A percentile compares a stretch with the other conserved stretches of the same genome.
phyloP scores from a whole-genome alignment of 1,284 basidiomycete genomes.

The Ceratobasidium sp. region DNA sequence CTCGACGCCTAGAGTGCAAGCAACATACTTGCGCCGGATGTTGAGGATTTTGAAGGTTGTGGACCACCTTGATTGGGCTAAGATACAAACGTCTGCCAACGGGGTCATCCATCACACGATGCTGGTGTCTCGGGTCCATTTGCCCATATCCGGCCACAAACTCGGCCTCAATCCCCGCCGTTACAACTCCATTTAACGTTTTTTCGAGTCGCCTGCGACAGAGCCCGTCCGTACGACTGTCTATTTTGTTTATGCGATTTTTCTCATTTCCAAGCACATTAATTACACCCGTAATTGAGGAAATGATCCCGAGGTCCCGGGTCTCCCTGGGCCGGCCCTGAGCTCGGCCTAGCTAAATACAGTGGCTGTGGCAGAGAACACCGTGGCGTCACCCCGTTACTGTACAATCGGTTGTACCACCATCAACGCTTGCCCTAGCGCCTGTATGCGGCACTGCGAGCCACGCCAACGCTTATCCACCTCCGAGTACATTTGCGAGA shows the following conservation, averaged over 20 bases:
- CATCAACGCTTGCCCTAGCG: background rate
- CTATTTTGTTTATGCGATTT: background rate
- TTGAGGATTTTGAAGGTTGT: conserved; percentile 45
- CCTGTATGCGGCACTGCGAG: too few species aligned
- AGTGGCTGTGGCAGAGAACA: conserved; percentile 1
- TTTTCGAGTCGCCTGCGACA: background rate
- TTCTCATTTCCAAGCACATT: conserved; percentile 11
- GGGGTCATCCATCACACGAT: conserved; percentile 29
- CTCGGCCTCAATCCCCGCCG: background rate
- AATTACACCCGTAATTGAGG: conserved; percentile 38
- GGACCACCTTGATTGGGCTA: conserved; percentile 43
- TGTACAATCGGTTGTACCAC: background rate
- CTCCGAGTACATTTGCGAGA: too few species aligned
- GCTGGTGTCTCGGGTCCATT: conserved; percentile 40
- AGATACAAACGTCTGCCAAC: conserved; percentile 40
- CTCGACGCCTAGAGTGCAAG: conserved; percentile 7
- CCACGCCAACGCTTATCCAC: too few species aligned
- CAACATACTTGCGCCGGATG: conserved; percentile 45
- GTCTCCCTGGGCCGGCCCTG: conserved; percentile 14
- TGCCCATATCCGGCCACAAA: conserved; percentile 5
- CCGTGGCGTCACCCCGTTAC: conserved; percentile 4
- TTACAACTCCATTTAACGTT: background rate
- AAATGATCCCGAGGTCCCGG: conserved; percentile 26
- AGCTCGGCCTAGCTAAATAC: conserved; percentile 10
- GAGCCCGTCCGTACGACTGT: background rate